Conservation (phyloP, 2,329 filamentous ascomycete genomes). For the Tolypocladium album region DNA sequence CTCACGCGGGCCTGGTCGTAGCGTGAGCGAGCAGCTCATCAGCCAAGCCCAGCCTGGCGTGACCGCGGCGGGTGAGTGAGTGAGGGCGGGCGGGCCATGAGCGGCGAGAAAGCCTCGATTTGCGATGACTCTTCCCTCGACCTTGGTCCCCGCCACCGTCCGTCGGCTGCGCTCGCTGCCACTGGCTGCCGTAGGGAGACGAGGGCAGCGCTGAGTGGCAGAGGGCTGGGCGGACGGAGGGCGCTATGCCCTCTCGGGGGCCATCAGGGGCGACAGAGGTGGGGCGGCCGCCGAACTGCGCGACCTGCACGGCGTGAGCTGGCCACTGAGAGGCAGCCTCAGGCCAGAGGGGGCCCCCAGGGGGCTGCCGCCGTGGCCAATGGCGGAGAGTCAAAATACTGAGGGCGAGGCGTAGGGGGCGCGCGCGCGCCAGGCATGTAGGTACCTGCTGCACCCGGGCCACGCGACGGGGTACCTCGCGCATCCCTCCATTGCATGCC, state of each 20-base stretch:
- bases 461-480: not conserved
- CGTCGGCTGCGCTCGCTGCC: not conserved
- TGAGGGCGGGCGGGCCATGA: not conserved
- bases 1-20: not conserved
- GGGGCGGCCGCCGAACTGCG: not conserved
- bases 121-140: not conserved
- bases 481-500: not conserved
- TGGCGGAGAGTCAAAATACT: not conserved
- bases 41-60: not conserved
- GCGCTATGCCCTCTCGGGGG: not conserved
- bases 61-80: not conserved
- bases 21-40: not conserved
- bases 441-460: not conserved
- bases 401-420: not conserved
- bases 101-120: not conserved
- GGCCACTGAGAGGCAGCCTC: not conserved
- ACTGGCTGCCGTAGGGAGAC: not conserved
- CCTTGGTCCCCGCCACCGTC: not conserved
- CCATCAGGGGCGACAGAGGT: constrained; percentile 1
- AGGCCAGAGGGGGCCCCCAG: not conserved
- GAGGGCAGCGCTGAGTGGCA: not conserved
- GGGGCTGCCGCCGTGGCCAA: not conserved
- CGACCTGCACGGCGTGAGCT: not conserved
- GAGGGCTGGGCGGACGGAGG: not conserved
- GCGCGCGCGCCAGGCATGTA: not conserved